Evolutionary conservation across 345 rosid species (phyloP).

Genomic region (Limnanthes douglasii): DNA sequence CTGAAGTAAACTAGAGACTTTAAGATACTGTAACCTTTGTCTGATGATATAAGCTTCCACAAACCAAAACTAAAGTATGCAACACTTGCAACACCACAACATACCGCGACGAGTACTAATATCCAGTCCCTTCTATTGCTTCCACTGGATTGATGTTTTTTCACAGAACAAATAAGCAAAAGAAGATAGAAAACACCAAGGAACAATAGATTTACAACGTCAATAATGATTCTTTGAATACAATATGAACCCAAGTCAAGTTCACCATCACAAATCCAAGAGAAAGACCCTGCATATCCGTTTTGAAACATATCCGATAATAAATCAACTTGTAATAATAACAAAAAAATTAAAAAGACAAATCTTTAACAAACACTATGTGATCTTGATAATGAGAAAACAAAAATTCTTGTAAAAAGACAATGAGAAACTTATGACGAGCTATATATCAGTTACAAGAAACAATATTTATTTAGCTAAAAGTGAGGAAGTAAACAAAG

Average conservation of each 20-base stretch:
- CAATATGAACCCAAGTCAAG: constrained; percentile 30
- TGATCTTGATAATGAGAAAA: too few relatives aligned
- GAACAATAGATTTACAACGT: constrained; percentile 34
- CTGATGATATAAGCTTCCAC: constrained; percentile 14
- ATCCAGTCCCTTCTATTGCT: constrained; percentile 25
- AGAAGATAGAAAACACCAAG: constrained; percentile 37
- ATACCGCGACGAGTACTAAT: constrained; percentile 18
- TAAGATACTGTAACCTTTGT: constrained; percentile 1
- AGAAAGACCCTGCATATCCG: constrained; percentile 34
- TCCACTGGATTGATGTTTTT: constrained; percentile 2
- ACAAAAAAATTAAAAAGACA: too few relatives aligned
- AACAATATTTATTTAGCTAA: too few relatives aligned
- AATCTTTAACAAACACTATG: too few relatives aligned
- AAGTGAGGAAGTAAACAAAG: too few relatives aligned
- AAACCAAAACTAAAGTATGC: constrained; percentile 19
- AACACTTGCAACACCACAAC: constrained; percentile 31
- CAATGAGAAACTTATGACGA: too few relatives aligned
- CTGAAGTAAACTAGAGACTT: constrained; percentile 21
- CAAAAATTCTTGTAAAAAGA: too few relatives aligned
- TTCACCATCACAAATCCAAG: constrained; percentile 37
- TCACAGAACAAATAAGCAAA: constrained; percentile 19
- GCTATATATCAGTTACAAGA: too few relatives aligned
- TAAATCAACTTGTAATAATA: too few relatives aligned
- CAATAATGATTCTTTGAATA: constrained; percentile 39
- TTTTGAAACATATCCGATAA: too few relatives aligned